A percentile compares a stretch with the other conserved stretches of the same genome.
phyloP scores from a whole-genome alignment of 1,284 basidiomycete genomes.

The Volvariella volvacea region DNA sequence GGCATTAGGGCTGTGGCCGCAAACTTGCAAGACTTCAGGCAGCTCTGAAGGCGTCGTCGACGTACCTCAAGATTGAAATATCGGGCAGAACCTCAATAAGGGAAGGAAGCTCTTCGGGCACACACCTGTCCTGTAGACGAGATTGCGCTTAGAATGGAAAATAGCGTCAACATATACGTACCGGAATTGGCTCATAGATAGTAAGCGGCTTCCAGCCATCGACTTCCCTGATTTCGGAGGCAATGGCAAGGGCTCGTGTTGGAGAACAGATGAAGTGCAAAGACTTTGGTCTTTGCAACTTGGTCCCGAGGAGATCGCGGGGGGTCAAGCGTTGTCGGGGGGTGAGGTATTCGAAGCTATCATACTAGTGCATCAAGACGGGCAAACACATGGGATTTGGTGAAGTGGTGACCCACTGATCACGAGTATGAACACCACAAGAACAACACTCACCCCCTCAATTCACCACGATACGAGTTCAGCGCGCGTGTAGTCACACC shows the following conservation, averaged over 20 bases:
- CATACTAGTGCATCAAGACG: not conserved
- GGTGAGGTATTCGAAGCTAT: constrained; percentile 78
- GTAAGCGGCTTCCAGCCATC: constrained; percentile 56
- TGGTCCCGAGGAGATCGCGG: constrained; percentile 54
- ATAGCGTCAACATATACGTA: constrained; percentile 27
- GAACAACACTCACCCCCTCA: constrained; percentile 46
- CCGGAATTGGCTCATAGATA: constrained; percentile 85
- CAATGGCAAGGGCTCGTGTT: constrained; percentile 58
- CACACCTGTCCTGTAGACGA: constrained; percentile 57
- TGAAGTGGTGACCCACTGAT: constrained; percentile 4
- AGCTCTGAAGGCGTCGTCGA: constrained; percentile 2
- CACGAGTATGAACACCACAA: constrained; percentile 3
- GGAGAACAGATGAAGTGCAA: constrained; percentile 89
- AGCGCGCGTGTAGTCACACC: constrained; percentile 68
- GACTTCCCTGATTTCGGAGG: constrained; percentile 58
- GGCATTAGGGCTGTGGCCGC: constrained; percentile 61
- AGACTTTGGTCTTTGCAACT: constrained; percentile 45
- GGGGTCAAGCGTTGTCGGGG: constrained; percentile 70
- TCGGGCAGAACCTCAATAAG: constrained; percentile 54
- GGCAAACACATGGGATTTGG: not conserved
- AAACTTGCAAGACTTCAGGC: constrained; percentile 8
- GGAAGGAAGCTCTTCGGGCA: constrained; percentile 65
- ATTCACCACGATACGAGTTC: constrained; percentile 73
- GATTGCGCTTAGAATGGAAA: not conserved
- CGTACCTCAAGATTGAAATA: constrained; percentile 64